phyloP scores from a whole-genome alignment of 1,139 yeast genomes.

The Spencermartinsiella ligniputridi region DNA sequence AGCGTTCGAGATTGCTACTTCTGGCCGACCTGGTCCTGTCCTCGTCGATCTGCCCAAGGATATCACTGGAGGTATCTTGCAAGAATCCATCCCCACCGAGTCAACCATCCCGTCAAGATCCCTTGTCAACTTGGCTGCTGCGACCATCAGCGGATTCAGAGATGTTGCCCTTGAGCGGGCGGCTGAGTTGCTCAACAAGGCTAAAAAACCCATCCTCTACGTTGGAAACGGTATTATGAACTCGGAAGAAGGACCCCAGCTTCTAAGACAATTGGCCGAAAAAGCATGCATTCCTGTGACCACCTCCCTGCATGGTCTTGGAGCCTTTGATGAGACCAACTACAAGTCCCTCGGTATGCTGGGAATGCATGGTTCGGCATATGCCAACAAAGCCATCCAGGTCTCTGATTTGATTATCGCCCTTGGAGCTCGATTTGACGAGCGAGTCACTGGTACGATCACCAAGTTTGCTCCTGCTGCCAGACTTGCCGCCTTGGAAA shows the following conservation, averaged over 20 bases:
- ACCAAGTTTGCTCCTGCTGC: slow-evolving; percentile 93
- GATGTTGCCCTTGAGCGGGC: slow-evolving; percentile 70
- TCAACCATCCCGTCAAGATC: slow-evolving; percentile 82
- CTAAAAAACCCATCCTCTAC: slow-evolving; percentile 83
- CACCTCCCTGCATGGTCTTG: slow-evolving; percentile 89
- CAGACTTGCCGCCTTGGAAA: slow-evolving; percentile 77
- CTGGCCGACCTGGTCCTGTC: slow-evolving; percentile 98
- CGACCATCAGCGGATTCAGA: slow-evolving; percentile 73
- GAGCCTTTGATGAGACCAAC: slow-evolving; percentile 90
- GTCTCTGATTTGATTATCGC: slow-evolving; percentile 90
- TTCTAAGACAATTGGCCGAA: slow-evolving; percentile 79
- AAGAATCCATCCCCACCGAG: slow-evolving; percentile 81
- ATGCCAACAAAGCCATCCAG: slow-evolving; percentile 93
- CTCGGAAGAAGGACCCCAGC: slow-evolving; percentile 72
- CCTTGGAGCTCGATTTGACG: slow-evolving; percentile 95
- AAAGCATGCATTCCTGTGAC: slow-evolving; percentile 94
- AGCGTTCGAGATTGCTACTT: slow-evolving; percentile 93
- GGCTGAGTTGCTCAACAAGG: slow-evolving; percentile 70
- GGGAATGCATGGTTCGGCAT: slow-evolving; percentile 98
- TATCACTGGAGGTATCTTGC: slow-evolving; percentile 87
- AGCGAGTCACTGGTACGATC: slow-evolving; percentile 89
- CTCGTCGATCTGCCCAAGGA: slow-evolving; percentile 96
- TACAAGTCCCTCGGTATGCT: slow-evolving; percentile 89
- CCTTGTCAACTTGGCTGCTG: slow-evolving; percentile 62
- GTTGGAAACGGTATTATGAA: slow-evolving; percentile 90